Evolutionary conservation across 73 alveolate genomes (phyloP).

Genomic region (Halteria grandinella): DNA sequence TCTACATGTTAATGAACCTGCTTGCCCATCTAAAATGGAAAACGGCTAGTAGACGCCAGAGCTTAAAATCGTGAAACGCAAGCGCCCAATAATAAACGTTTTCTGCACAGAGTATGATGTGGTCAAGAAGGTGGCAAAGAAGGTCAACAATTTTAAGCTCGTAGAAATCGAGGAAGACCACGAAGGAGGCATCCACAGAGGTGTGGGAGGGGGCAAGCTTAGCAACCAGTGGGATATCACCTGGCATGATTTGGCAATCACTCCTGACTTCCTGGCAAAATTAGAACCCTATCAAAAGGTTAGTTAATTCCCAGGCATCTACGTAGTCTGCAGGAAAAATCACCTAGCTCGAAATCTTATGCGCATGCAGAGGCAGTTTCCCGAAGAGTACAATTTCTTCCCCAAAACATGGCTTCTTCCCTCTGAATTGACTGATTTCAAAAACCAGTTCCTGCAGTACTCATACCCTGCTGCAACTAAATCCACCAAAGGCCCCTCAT

Average conservation of each 20-base stretch:
- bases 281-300: slow-evolving; percentile 74
- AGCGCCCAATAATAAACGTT: slow-evolving; percentile 29
- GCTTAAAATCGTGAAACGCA: not conserved
- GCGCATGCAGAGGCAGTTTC: slow-evolving; percentile 74
- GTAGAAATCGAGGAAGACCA: slow-evolving; percentile 46
- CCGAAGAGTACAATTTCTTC: slow-evolving; percentile 77
- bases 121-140: slow-evolving; percentile 54
- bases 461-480: too few relatives aligned
- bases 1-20: too few relatives aligned
- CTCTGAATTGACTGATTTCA: slow-evolving; percentile 77
- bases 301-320: slow-evolving; percentile 90
- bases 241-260: slow-evolving; percentile 79
- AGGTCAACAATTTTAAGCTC: slow-evolving; percentile 24
- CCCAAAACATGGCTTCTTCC: slow-evolving; percentile 90
- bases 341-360: slow-evolving; percentile 74
- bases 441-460: slow-evolving; percentile 65
- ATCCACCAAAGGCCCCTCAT: too few relatives aligned
- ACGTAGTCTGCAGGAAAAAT: slow-evolving; percentile 75
- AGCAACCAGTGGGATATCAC: slow-evolving; percentile 68
- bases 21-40: too few relatives aligned
- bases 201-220: slow-evolving; percentile 54
- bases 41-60: not conserved
- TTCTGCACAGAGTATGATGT: slow-evolving; percentile 54
- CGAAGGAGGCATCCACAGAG: slow-evolving; percentile 56
- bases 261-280: slow-evolving; percentile 70